These are phyloP conservation scores for Microstegium vimineum DNA, from an alignment of 176 grass and related monocot species.

Conservation along the genomic window DNA sequence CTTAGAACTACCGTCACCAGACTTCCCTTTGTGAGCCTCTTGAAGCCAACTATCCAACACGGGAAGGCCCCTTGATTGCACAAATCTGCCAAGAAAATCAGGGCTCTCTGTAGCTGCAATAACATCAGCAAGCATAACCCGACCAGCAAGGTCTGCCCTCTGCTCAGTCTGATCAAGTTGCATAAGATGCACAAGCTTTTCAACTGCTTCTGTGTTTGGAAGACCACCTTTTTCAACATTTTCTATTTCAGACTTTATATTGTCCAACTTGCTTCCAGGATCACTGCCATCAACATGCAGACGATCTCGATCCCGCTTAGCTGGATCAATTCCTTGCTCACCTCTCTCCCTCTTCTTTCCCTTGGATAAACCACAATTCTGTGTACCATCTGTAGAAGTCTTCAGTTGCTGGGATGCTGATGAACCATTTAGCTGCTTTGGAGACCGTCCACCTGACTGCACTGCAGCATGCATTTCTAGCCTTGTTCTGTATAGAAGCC, in stretches of 20 bases:
- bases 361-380: conserved; percentile 48
- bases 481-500: conserved; percentile 59
- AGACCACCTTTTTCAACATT: conserved; percentile 68
- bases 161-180: conserved; percentile 60
- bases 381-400: conserved; percentile 29
- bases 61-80: conserved; percentile 58
- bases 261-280: conserved; percentile 36
- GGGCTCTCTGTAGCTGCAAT: conserved; percentile 63
- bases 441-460: conserved; percentile 64
- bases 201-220: conserved; percentile 51
- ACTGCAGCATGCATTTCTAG: conserved; percentile 73
- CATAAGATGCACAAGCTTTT: conserved; percentile 69
- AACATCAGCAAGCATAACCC: conserved; percentile 57
- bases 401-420: conserved; percentile 40
- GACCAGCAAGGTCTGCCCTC: conserved; percentile 56
- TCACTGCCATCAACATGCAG: conserved; percentile 38
- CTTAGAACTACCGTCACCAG: conserved; percentile 65
- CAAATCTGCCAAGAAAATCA: conserved; percentile 63
- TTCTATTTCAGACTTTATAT: conserved; percentile 46
- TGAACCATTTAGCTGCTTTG: conserved; percentile 59
- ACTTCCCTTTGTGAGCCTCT: conserved; percentile 63
- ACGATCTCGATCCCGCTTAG: conserved; percentile 44
- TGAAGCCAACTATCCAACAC: conserved; percentile 72
- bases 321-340: conserved; percentile 43
- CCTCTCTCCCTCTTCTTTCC: conserved; percentile 63